phyloP scores from a whole-genome alignment of 768 basidiomycete genomes.

The Lactarius hatsudake region DNA sequence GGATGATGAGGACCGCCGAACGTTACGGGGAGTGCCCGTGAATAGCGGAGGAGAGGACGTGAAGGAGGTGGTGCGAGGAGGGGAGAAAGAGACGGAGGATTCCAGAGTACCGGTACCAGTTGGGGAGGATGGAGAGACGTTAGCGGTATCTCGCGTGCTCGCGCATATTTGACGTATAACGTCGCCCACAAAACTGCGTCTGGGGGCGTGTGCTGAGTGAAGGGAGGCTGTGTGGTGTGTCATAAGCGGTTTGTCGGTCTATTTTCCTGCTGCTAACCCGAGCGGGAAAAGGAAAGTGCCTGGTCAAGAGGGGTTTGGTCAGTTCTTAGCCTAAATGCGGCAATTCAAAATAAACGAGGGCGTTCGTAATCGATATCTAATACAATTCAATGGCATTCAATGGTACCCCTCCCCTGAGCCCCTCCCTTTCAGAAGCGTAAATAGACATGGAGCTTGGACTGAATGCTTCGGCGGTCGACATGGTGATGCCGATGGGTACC shows the following conservation, averaged over 20 bases:
- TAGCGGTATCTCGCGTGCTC: slow-evolving; percentile 13
- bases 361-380: not conserved
- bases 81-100: slow-evolving; percentile 9
- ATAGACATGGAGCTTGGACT: not conserved
- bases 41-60: slow-evolving; percentile 3
- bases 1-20: slow-evolving; percentile 14
- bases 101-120: not conserved
- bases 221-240: slow-evolving; percentile 12
- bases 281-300: slow-evolving; percentile 26
- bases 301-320: slow-evolving; percentile 17
- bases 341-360: slow-evolving; percentile 19
- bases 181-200: not conserved
- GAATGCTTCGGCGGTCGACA: not conserved
- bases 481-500: not conserved
- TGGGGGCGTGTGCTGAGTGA: not conserved
- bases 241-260: slow-evolving; percentile 3
- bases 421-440: not conserved
- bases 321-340: slow-evolving; percentile 11
- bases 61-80: slow-evolving; percentile 5
- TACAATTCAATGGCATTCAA: not conserved
- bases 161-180: slow-evolving; percentile 6
- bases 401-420: not conserved
- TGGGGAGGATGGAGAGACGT: slow-evolving; percentile 1
- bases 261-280: slow-evolving; percentile 14
- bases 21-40: slow-evolving; percentile 33